phyloP scores from a whole-genome alignment of 805 yeast genomes.

The Saccharomycopsis amapae region DNA sequence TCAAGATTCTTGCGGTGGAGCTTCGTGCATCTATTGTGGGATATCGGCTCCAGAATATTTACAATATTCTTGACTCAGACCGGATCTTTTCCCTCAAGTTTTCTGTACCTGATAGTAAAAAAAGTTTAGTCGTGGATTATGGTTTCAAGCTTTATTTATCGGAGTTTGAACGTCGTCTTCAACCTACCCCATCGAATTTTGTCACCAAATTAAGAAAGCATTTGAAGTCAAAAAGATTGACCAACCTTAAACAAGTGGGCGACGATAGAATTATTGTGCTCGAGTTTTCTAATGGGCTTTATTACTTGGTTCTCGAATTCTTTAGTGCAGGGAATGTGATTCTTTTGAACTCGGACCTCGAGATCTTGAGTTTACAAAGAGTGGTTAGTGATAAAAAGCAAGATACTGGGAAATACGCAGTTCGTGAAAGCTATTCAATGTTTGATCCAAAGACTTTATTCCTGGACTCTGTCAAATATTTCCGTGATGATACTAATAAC shows the following conservation, averaged over 20 bases:
- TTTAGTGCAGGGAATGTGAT: slow-evolving; percentile 93
- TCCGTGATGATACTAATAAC: slow-evolving; percentile 5
- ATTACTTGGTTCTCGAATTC: slow-evolving; percentile 77
- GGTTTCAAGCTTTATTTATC: slow-evolving; percentile 79
- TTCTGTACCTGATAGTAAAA: slow-evolving; percentile 75
- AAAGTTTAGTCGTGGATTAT: slow-evolving; percentile 69
- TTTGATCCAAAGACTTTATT: slow-evolving; percentile 48
- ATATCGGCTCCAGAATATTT: slow-evolving; percentile 75
- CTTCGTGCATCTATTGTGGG: slow-evolving; percentile 49
- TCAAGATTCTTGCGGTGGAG: slow-evolving; percentile 65
- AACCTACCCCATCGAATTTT: slow-evolving; percentile 78
- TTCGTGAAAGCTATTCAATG: slow-evolving; percentile 62
- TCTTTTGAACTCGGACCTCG: slow-evolving; percentile 59
- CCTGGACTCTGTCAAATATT: slow-evolving; percentile 20
- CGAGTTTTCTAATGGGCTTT: slow-evolving; percentile 76
- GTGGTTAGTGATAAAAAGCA: slow-evolving; percentile 67
- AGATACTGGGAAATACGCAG: slow-evolving; percentile 52
- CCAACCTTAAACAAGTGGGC: slow-evolving; percentile 65
- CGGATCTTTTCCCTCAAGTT: slow-evolving; percentile 76
- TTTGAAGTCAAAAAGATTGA: slow-evolving; percentile 69
- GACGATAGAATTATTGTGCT: slow-evolving; percentile 79
- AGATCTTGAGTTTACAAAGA: slow-evolving; percentile 69
- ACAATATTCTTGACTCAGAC: slow-evolving; percentile 64
- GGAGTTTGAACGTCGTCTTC: slow-evolving; percentile 71
- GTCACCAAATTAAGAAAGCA: slow-evolving; percentile 83